These are phyloP conservation scores for Themeda triandra DNA, from an alignment of 176 grass and related monocot species.

Conservation along the genomic window DNA sequence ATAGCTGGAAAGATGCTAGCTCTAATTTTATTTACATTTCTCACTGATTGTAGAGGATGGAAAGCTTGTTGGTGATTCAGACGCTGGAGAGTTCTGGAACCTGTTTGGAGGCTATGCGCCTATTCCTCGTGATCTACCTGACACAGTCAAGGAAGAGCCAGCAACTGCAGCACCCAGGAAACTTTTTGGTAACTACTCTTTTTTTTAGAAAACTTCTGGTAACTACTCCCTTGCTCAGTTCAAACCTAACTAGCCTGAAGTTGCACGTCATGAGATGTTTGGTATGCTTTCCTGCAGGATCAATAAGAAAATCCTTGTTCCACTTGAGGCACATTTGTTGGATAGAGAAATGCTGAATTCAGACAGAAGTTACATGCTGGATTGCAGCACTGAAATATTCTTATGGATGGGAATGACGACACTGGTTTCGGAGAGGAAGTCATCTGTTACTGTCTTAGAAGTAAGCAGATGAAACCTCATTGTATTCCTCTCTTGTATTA, in stretches of 20 bases:
- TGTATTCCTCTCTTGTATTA: not conserved
- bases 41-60: constrained; percentile 57
- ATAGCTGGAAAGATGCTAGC: constrained; percentile 3
- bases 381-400: constrained; percentile 64
- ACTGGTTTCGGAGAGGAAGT: constrained; percentile 68
- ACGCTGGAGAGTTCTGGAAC: constrained; percentile 82
- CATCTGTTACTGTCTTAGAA: constrained; percentile 55
- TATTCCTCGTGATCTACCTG: constrained; percentile 53
- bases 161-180: constrained; percentile 23
- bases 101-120: constrained; percentile 78
- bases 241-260: not conserved
- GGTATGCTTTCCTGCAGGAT: constrained; percentile 55
- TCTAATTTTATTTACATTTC: not conserved
- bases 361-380: constrained; percentile 78
- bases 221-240: constrained; percentile 12
- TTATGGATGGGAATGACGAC: constrained; percentile 84
- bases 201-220: too few relatives aligned
- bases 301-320: constrained; percentile 52
- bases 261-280: constrained; percentile 8
- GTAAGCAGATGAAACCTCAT: constrained; percentile 39
- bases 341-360: constrained; percentile 64
- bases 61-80: constrained; percentile 72
- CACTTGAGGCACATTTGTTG: constrained; percentile 48
- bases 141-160: constrained; percentile 4
- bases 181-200: constrained; percentile 51